phyloP scores from a whole-genome alignment of 2,329 filamentous ascomycete genomes.

The Microdochium nivale region DNA sequence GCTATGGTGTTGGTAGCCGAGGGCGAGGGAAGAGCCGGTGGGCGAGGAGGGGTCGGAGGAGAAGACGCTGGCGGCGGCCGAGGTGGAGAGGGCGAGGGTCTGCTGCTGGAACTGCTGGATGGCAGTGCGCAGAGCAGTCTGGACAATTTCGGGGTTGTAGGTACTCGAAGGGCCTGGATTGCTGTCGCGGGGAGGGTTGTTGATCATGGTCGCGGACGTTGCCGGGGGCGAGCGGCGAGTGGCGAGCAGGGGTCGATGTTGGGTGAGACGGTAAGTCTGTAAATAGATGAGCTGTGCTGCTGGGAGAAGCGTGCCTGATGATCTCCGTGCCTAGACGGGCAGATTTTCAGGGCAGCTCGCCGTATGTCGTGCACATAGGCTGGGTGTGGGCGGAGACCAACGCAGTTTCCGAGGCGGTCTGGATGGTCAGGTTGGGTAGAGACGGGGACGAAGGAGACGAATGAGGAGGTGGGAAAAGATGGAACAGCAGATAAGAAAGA shows the following conservation, averaged over 20 bases:
- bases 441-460: background rate
- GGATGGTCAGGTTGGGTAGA: background rate
- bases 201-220: background rate
- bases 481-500: background rate
- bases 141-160: background rate
- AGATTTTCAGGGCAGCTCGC: background rate
- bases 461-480: background rate
- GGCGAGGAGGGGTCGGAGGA: background rate
- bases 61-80: background rate
- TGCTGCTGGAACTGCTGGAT: background rate
- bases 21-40: background rate
- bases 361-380: background rate
- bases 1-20: background rate
- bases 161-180: background rate
- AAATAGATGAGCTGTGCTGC: background rate
- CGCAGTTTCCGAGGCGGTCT: background rate
- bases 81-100: background rate
- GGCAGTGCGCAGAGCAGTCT: background rate
- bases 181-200: background rate
- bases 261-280: background rate
- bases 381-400: background rate
- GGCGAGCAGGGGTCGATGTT: background rate
- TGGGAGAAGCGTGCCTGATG: background rate
- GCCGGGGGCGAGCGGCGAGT: too few species aligned
- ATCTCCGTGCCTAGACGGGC: background rate